A percentile compares a stretch with the other conserved stretches of the same genome.
Conservation (phyloP, 2,329 filamentous ascomycete genomes). For the Pyrenochaeta sp. region DNA sequence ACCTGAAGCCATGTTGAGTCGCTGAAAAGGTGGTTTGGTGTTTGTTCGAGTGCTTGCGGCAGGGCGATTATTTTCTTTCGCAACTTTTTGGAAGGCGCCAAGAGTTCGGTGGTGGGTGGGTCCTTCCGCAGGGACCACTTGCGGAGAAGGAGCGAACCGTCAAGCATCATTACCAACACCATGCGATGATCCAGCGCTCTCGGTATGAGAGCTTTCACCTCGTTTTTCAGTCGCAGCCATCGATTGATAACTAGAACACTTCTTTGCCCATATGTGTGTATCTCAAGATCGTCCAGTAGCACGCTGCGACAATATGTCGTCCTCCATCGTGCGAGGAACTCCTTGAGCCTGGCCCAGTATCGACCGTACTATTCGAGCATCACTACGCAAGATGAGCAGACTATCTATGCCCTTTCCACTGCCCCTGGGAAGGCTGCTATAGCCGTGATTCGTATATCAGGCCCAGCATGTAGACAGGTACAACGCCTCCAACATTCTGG, state of each 20-base stretch:
- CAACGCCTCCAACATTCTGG: not conserved
- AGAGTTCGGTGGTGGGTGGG: constrained; percentile 18
- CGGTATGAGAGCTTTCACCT: constrained; percentile 47
- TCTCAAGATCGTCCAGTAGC: not conserved
- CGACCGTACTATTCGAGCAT: constrained; percentile 20
- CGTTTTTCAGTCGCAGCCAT: constrained; percentile 19
- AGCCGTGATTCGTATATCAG: constrained; percentile 87
- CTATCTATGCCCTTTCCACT: constrained; percentile 93
- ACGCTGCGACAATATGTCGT: constrained; percentile 4
- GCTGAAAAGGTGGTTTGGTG: not conserved
- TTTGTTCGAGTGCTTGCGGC: constrained; percentile 2
- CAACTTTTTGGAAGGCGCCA: constrained; percentile 21
- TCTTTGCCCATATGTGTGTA: not conserved
- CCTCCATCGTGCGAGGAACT: constrained; percentile 8
- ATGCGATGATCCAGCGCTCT: constrained; percentile 31
- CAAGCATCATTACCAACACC: constrained; percentile 10
- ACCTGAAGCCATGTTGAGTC: constrained; percentile 37
- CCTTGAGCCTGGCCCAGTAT: constrained; percentile 20
- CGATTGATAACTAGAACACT: not conserved
- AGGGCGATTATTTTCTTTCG: constrained; percentile 7
- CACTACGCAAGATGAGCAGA: constrained; percentile 52
- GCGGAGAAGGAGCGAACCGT: constrained; percentile 34
- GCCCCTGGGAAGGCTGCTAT: constrained; percentile 87
- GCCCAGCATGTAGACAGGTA: constrained; percentile 75
- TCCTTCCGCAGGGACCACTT: constrained; percentile 22